Evolutionary conservation across 176 grass and related monocot genomes (phyloP).

Genomic region (Secale cereale): DNA sequence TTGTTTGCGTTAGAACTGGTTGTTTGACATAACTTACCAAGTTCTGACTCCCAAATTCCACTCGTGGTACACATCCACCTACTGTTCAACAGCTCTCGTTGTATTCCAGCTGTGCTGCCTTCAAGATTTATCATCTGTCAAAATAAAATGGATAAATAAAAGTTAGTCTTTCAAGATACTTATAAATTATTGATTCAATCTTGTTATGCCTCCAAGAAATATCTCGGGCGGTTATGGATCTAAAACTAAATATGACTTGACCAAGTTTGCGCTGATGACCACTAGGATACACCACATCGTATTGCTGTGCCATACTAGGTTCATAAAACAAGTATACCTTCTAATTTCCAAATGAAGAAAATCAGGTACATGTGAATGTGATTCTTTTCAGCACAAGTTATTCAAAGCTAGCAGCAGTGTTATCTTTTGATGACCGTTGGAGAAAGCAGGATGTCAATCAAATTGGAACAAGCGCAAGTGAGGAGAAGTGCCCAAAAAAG

Average conservation of each 20-base stretch:
- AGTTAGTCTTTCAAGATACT: slow-evolving; percentile 6
- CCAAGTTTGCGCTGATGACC: not conserved
- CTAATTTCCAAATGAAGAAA: not conserved
- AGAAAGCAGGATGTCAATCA: not conserved
- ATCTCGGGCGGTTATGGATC: not conserved
- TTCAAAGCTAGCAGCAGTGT: not conserved
- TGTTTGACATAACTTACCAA: no score
- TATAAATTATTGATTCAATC: not conserved
- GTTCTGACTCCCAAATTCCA: no score
- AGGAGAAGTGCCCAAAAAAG: not conserved
- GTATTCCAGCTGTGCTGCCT: no score
- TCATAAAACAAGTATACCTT: not conserved
- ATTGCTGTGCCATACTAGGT: not conserved
- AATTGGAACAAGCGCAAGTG: not conserved
- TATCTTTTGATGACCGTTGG: not conserved
- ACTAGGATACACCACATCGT: not conserved
- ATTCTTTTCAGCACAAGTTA: not conserved
- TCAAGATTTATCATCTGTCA: slow-evolving; percentile 12
- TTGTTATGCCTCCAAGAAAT: slow-evolving; percentile 6
- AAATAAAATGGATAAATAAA: not conserved
- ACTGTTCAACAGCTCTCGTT: no score
- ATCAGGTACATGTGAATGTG: not conserved
- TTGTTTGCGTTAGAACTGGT: no score
- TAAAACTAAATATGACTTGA: not conserved
- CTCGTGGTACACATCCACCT: no score